Evolutionary conservation across 164 flowering plant genomes (phyloP).

Genomic region (Kalanchoe fedtschenkoi): DNA sequence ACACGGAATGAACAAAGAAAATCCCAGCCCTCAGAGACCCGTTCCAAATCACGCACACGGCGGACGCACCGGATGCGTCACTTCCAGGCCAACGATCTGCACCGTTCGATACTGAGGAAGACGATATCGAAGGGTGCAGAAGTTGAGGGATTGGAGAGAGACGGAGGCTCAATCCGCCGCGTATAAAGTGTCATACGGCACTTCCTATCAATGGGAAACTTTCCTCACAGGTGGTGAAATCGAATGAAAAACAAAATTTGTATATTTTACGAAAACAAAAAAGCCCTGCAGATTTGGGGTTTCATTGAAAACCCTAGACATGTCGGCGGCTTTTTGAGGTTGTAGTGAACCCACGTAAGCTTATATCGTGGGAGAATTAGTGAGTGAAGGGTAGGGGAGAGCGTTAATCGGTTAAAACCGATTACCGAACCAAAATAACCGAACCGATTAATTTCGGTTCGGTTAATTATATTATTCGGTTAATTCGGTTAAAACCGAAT

Average conservation of each 20-base stretch:
- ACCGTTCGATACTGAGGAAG: background rate
- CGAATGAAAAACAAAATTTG: background rate
- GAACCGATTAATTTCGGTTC: no score
- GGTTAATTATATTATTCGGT: no score
- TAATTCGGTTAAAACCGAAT: no score
- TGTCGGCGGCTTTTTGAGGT: no score
- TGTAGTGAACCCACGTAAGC: no score
- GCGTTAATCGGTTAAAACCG: no score
- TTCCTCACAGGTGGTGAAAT: slow-evolving; percentile 1
- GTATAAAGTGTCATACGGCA: slow-evolving; percentile 9
- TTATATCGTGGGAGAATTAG: no score
- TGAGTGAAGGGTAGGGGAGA: no score
- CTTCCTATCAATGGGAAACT: slow-evolving; percentile 11
- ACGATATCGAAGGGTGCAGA: background rate
- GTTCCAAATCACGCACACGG: slow-evolving; percentile 36
- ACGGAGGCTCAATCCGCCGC: background rate
- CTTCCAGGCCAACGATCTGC: background rate
- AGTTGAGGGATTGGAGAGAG: slow-evolving; percentile 8
- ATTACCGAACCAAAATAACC: no score
- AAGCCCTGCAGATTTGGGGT: no score
- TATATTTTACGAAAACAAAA: no score
- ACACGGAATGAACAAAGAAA: background rate
- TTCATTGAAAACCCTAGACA: no score
- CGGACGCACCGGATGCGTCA: background rate
- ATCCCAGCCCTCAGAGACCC: slow-evolving; percentile 40